Evolutionary conservation across 768 basidiomycete genomes (phyloP).

Genomic region (Suillus clintonianus): DNA sequence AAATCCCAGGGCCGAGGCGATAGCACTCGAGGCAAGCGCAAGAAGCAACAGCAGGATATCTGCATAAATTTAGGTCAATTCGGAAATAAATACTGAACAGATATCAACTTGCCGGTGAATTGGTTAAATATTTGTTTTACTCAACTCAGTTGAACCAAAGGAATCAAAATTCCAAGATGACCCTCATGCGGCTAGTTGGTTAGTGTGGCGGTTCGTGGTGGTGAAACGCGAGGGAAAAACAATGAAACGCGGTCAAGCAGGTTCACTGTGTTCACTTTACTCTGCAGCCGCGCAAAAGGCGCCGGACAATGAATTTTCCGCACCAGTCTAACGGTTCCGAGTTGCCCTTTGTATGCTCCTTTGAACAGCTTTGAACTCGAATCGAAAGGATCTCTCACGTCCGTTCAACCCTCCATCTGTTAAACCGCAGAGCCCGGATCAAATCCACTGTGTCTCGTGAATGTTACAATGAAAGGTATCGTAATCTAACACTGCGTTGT

Average conservation of each 20-base stretch:
- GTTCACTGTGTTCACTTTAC: too few relatives aligned
- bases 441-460: neutral
- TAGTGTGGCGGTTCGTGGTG: too few relatives aligned
- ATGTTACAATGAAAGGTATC: too few relatives aligned
- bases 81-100: neutral
- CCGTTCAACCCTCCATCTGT: neutral
- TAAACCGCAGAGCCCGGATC: neutral
- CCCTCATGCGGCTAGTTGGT: too few relatives aligned
- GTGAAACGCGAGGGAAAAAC: too few relatives aligned
- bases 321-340: neutral
- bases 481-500: neutral
- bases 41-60: neutral
- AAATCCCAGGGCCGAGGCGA: neutral
- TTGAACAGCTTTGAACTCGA: neutral
- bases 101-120: too few relatives aligned
- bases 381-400: neutral
- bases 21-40: neutral
- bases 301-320: neutral
- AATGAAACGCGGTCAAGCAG: too few relatives aligned
- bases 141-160: too few relatives aligned
- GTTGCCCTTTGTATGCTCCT: neutral
- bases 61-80: neutral
- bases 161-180: too few relatives aligned
- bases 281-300: neutral
- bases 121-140: too few relatives aligned